Percentiles rank a stretch among this genome's conserved stretches.
Evolutionary conservation across 1,284 basidiomycete species (phyloP).

Genomic region (Sutorius eximius): DNA sequence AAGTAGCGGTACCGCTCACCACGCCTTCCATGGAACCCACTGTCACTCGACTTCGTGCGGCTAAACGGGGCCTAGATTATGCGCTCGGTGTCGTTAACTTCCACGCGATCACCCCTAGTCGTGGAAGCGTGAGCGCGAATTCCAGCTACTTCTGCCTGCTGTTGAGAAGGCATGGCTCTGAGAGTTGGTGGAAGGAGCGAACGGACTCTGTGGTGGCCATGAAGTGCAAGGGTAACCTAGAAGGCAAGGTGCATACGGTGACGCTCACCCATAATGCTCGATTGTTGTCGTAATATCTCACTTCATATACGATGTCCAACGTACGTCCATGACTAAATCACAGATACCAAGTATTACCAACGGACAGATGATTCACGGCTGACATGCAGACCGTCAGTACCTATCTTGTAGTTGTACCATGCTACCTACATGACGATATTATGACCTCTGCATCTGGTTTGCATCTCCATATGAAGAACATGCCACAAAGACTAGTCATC

Average conservation of each 20-base stretch:
- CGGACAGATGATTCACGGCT: too few species aligned
- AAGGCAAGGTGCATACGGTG: not conserved
- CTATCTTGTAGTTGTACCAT: too few species aligned
- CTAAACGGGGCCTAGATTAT: not conserved
- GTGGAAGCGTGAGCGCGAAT: not conserved
- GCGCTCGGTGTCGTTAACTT: not conserved
- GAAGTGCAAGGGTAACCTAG: not conserved
- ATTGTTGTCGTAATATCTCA: not conserved
- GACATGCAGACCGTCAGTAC: too few species aligned
- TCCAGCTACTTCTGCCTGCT: not conserved
- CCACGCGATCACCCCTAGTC: not conserved
- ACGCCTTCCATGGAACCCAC: not conserved
- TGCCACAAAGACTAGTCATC: too few species aligned
- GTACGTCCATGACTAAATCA: not conserved
- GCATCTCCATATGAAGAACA: too few species aligned
- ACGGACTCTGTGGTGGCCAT: not conserved
- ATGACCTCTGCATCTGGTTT: too few species aligned
- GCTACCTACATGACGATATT: too few species aligned
- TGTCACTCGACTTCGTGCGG: not conserved
- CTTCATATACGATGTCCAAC: not conserved
- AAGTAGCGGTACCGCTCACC: not conserved
- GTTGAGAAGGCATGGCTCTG: not conserved
- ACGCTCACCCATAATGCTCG: not conserved
- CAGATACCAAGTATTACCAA: not conserved
- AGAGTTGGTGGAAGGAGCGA: not conserved